Percentiles rank a stretch among this genome's conserved stretches.
phyloP scores from a whole-genome alignment of 2,329 filamentous ascomycete genomes.

The Aureobasidium sp. region DNA sequence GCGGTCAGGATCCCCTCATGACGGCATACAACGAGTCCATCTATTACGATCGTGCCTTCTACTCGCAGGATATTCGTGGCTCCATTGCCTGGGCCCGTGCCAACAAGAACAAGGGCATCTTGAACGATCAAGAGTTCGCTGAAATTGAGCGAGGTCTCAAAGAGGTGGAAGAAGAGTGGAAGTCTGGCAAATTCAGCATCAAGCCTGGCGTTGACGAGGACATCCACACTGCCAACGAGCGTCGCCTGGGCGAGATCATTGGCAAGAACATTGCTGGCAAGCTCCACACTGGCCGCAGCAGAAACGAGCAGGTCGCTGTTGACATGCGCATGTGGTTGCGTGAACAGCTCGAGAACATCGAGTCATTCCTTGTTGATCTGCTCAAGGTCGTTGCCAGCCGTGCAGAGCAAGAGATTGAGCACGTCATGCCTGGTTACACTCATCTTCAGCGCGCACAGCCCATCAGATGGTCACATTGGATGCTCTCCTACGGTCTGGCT shows the following conservation, averaged over 20 bases:
- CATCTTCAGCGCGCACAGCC: slow-evolving; percentile 79
- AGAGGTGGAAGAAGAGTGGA: slow-evolving; percentile 48
- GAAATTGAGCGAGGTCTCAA: slow-evolving; percentile 67
- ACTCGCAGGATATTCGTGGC: slow-evolving; percentile 73
- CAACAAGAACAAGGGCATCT: slow-evolving; percentile 67
- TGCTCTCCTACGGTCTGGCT: slow-evolving; percentile 65
- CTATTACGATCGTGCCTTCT: slow-evolving; percentile 69
- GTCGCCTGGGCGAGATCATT: slow-evolving; percentile 66
- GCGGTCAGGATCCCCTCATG: slow-evolving; percentile 81
- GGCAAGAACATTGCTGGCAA: slow-evolving; percentile 81
- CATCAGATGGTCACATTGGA: slow-evolving; percentile 74
- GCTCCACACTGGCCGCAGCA: slow-evolving; percentile 77
- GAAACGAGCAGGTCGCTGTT: slow-evolving; percentile 85
- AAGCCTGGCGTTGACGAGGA: slow-evolving; percentile 46
- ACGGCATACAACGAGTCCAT: slow-evolving; percentile 76
- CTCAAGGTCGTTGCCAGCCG: slow-evolving; percentile 61
- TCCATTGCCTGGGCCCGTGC: slow-evolving; percentile 76
- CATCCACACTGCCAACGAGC: slow-evolving; percentile 50
- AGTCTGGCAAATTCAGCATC: slow-evolving; percentile 38
- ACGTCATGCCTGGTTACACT: slow-evolving; percentile 82
- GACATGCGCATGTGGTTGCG: slow-evolving; percentile 88
- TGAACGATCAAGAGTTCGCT: slow-evolving; percentile 64
- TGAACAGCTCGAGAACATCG: slow-evolving; percentile 64
- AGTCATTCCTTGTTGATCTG: slow-evolving; percentile 60
- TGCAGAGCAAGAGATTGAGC: slow-evolving; percentile 67